Evolutionary conservation across 129 eudicot species (phyloP).

Genomic region (Saposhnikovia divaricata): DNA sequence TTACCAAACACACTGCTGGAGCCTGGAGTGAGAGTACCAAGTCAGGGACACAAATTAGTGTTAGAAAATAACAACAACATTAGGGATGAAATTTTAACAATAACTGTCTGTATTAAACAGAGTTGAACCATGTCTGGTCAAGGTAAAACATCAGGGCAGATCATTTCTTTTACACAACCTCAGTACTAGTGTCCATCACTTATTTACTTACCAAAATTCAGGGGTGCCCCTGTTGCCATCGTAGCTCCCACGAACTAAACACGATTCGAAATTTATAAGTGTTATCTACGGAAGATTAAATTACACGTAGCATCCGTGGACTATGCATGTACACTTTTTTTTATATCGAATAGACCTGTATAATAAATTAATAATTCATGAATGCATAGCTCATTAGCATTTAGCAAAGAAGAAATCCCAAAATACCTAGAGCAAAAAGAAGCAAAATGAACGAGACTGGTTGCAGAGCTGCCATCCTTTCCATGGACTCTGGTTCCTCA

Average conservation of each 20-base stretch:
- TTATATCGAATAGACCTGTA: neutral
- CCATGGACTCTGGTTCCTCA: neutral
- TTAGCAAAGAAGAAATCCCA: neutral
- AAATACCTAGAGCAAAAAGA: constrained; percentile 7
- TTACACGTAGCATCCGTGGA: too few relatives aligned
- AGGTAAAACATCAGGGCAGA: too few relatives aligned
- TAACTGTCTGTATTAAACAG: too few relatives aligned
- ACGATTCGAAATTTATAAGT: neutral
- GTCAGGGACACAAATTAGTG: too few relatives aligned
- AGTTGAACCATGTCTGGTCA: too few relatives aligned
- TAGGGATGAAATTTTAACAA: too few relatives aligned
- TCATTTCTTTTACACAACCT: too few relatives aligned
- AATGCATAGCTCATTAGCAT: neutral
- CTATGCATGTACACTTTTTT: neutral
- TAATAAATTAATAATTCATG: neutral
- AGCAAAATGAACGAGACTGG: neutral
- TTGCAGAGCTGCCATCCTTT: constrained; percentile 1
- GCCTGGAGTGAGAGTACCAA: too few relatives aligned
- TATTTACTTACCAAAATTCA: too few relatives aligned
- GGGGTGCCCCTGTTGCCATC: neutral
- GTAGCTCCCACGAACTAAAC: neutral
- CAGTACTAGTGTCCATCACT: too few relatives aligned
- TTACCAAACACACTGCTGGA: too few relatives aligned
- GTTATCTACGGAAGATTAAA: neutral
- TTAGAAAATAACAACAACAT: too few relatives aligned